These are phyloP conservation scores for Russula vinacea DNA, from an alignment of 768 basidiomycete genomes.

Conservation along the genomic window DNA sequence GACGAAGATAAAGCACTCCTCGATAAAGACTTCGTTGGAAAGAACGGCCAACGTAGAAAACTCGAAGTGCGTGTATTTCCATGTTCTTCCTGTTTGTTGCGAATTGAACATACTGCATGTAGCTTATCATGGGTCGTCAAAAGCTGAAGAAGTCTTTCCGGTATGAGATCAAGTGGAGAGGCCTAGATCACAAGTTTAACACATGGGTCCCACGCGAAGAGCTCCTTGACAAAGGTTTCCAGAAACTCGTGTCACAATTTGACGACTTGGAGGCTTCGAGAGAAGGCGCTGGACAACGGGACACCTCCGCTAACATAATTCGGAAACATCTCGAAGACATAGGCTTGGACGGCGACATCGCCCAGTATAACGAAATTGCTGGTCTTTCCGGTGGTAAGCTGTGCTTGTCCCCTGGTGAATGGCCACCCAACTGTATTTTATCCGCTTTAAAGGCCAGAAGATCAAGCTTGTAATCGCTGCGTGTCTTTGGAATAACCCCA, in stretches of 20 bases:
- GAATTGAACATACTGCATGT: conserved; percentile 9
- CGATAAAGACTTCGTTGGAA: conserved; percentile 86
- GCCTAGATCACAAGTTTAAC: conserved; percentile 81
- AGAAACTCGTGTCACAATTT: conserved; percentile 88
- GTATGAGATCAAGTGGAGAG: conserved; percentile 89
- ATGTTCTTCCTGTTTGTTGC: conserved; percentile 14
- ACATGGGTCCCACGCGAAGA: conserved; percentile 90
- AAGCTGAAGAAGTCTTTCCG: conserved; percentile 95
- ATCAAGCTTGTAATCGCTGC: conserved; percentile 95
- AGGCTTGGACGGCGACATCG: conserved; percentile 95
- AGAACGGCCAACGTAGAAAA: conserved; percentile 86
- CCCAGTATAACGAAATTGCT: conserved; percentile 95
- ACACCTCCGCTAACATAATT: conserved; percentile 76
- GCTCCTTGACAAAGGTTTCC: conserved; percentile 80
- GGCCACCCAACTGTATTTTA: conserved; percentile 18
- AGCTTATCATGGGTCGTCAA: conserved; percentile 91
- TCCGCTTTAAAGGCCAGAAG: conserved; percentile 66
- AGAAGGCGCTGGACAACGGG: conserved; percentile 90
- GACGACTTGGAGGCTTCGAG: conserved; percentile 95
- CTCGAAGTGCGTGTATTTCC: conserved; percentile 60
- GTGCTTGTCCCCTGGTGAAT: not conserved
- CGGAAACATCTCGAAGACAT: conserved; percentile 94
- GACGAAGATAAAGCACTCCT: conserved; percentile 75
- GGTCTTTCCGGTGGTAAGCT: conserved; percentile 84
- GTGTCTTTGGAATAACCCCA: conserved; percentile 94